Evolutionary conservation across 2,329 filamentous ascomycete species (phyloP).

Genomic region (Cytospora mali): DNA sequence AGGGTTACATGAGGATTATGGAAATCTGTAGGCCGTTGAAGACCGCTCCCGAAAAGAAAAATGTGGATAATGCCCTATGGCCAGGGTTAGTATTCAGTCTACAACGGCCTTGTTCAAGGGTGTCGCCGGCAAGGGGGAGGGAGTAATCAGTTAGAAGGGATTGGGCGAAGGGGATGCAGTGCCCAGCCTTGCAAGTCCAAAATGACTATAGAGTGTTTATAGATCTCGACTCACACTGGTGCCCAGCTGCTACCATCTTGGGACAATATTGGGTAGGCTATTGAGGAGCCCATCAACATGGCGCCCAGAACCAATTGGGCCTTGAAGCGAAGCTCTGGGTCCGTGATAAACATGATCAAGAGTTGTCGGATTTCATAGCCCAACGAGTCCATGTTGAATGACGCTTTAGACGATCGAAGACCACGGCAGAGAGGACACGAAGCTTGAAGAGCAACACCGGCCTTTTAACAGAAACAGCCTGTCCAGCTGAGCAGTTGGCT

Average conservation of each 20-base stretch:
- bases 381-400: not conserved
- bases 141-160: not conserved
- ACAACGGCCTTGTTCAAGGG: not conserved
- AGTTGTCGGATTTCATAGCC: not conserved
- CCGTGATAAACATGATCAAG: not conserved
- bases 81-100: not conserved
- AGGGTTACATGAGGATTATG: constrained; percentile 3
- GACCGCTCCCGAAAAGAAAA: constrained; percentile 1
- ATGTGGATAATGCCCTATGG: constrained; percentile 5
- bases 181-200: not conserved
- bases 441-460: not conserved
- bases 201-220: not conserved
- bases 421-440: not conserved
- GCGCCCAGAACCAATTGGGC: not conserved
- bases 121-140: not conserved
- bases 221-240: constrained; percentile 3
- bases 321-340: not conserved
- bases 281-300: constrained; percentile 11
- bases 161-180: not conserved
- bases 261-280: constrained; percentile 9
- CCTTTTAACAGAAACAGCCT: not conserved
- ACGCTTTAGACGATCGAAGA: not conserved
- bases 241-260: not conserved
- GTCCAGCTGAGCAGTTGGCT: not conserved
- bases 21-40: constrained; percentile 9